These are phyloP conservation scores for Rhizopogon vinicolor DNA, from an alignment of 768 basidiomycete genomes.

Conservation along the genomic window DNA sequence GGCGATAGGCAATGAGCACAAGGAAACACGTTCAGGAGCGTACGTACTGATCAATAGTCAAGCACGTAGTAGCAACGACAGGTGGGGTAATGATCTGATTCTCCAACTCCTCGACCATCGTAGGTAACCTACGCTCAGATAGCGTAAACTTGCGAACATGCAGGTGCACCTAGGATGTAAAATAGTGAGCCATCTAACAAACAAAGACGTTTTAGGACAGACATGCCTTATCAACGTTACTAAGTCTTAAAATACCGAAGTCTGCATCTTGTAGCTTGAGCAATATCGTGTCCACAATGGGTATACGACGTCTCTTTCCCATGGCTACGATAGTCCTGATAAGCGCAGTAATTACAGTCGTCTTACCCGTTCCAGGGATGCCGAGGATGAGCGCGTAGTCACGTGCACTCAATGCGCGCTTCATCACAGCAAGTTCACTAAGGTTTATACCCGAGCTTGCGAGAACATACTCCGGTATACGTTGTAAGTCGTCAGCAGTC, in stretches of 20 bases:
- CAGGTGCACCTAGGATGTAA: constrained; percentile 66
- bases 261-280: constrained; percentile 69
- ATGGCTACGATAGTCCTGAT: constrained; percentile 73
- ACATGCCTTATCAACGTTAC: constrained; percentile 85
- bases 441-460: constrained; percentile 50
- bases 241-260: constrained; percentile 77
- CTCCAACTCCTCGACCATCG: constrained; percentile 79
- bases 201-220: background rate
- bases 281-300: constrained; percentile 94
- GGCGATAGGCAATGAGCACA: constrained; percentile 1
- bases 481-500: constrained; percentile 10
- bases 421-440: constrained; percentile 68
- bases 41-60: constrained; percentile 90
- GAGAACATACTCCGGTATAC: constrained; percentile 25
- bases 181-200: background rate
- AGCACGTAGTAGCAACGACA: constrained; percentile 93
- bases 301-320: constrained; percentile 93
- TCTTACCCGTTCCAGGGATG: constrained; percentile 99
- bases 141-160: constrained; percentile 72
- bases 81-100: constrained; percentile 80
- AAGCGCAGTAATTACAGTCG: constrained; percentile 87
- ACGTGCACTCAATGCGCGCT: constrained; percentile 67
- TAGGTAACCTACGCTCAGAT: constrained; percentile 46
- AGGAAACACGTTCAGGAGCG: background rate
- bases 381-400: constrained; percentile 94